A percentile compares a stretch with the other conserved stretches of the same genome.
These are phyloP conservation scores for Aspergillus incahuasiensis DNA, from an alignment of 495 filamentous ascomycete genomes.

Conservation along the genomic window DNA sequence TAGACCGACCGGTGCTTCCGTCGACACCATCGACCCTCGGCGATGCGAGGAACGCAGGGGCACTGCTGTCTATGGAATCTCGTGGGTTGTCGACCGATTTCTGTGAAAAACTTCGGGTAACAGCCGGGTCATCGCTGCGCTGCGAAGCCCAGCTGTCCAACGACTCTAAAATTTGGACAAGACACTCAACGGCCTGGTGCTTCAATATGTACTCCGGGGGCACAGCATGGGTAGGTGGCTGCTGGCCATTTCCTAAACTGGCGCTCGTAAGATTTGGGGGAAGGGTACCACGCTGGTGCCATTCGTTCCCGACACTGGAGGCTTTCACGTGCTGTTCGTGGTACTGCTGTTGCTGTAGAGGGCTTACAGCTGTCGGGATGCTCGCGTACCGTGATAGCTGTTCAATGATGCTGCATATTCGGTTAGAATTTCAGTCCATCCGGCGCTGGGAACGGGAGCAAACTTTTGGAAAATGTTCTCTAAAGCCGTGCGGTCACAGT, in stretches of 20 bases:
- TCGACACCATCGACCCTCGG: slow-evolving; percentile 49
- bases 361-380: slow-evolving; percentile 64
- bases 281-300: slow-evolving; percentile 77
- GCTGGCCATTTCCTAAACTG: slow-evolving; percentile 50
- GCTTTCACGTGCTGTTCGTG: slow-evolving; percentile 68
- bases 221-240: slow-evolving; percentile 52
- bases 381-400: slow-evolving; percentile 82
- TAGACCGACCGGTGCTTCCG: slow-evolving; percentile 62
- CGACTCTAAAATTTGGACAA: slow-evolving; percentile 84
- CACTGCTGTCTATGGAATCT: slow-evolving; percentile 70
- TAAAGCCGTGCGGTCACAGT: slow-evolving; percentile 85
- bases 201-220: slow-evolving; percentile 86
- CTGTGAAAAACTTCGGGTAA: slow-evolving; percentile 49
- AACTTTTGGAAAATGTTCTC: slow-evolving; percentile 93
- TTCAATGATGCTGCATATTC: slow-evolving; percentile 65
- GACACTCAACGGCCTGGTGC: slow-evolving; percentile 75
- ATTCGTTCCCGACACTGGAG: slow-evolving; percentile 56
- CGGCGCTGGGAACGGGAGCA: slow-evolving; percentile 5
- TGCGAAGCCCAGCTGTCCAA: slow-evolving; percentile 90
- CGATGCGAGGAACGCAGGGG: slow-evolving; percentile 44
- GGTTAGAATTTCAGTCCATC: background rate
- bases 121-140: slow-evolving; percentile 57
- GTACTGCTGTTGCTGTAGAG: slow-evolving; percentile 76
- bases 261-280: slow-evolving; percentile 81
- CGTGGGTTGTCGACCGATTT: slow-evolving; percentile 71